Conservation (phyloP, 2,329 filamentous ascomycete species). For the Aspergillus sp. region DNA sequence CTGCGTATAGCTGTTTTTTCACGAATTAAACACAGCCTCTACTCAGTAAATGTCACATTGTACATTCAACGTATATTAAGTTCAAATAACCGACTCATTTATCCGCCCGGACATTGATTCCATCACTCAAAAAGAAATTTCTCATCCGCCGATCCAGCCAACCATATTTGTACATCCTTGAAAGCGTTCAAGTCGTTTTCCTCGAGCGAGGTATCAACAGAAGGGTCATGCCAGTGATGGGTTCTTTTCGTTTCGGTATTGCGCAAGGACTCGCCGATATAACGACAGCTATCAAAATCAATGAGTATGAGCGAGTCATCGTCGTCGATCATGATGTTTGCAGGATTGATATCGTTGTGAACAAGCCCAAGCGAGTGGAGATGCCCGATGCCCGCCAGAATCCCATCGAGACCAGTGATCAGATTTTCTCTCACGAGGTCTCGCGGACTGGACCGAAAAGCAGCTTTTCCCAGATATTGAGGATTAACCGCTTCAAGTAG, state of each 20-base stretch:
- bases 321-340: slow-evolving; percentile 27
- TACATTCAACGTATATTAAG: too few relatives aligned
- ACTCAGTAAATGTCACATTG: rapidly evolving
- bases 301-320: slow-evolving; percentile 25
- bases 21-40: too few relatives aligned
- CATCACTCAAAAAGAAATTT: slow-evolving; percentile 19
- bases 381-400: slow-evolving; percentile 29
- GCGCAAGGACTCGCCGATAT: slow-evolving; percentile 19
- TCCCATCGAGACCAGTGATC: slow-evolving; percentile 16
- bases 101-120: too few relatives aligned
- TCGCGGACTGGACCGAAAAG: slow-evolving; percentile 20
- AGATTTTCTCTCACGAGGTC: slow-evolving; percentile 17
- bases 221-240: slow-evolving; percentile 19
- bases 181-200: slow-evolving; percentile 24
- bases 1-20: too few relatives aligned
- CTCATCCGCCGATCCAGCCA: slow-evolving; percentile 14
- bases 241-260: slow-evolving; percentile 19
- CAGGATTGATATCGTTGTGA: slow-evolving; percentile 29
- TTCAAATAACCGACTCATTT: too few relatives aligned
- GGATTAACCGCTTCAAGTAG: slow-evolving; percentile 25
- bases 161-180: slow-evolving; percentile 14
- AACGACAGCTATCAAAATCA: slow-evolving; percentile 32
- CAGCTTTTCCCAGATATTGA: slow-evolving; percentile 14
- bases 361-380: slow-evolving; percentile 29
- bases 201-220: slow-evolving; percentile 14